Evolutionary conservation across 148 eudicot species (phyloP).

Genomic region (Vaccinium vitisidaea): DNA sequence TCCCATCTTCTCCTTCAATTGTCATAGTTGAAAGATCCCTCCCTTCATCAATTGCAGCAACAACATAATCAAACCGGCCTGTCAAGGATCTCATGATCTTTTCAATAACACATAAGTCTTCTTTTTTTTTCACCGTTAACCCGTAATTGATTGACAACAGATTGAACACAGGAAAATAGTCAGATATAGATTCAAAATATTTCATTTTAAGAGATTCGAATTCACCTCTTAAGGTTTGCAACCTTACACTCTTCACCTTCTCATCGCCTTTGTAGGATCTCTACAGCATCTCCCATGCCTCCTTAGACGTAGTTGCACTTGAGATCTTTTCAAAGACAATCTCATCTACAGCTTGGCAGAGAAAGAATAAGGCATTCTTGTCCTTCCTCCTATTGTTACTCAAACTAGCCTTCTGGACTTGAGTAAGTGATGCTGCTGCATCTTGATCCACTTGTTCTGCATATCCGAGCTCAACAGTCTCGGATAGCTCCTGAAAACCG

Average conservation of each 20-base stretch:
- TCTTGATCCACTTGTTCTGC: not conserved
- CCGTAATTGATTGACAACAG: constrained; percentile 12
- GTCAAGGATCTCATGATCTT: constrained; percentile 13
- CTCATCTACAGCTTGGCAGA: constrained; percentile 11
- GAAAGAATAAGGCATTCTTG: not conserved
- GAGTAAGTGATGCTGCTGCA: not conserved
- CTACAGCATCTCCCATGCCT: constrained; percentile 5
- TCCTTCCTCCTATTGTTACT: not conserved
- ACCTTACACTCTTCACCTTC: not conserved
- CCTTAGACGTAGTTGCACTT: constrained; percentile 5
- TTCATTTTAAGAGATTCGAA: constrained; percentile 19
- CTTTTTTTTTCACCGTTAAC: constrained; percentile 12
- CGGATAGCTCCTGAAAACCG: constrained; percentile 9
- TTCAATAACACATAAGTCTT: constrained; percentile 4
- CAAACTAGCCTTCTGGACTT: constrained; percentile 3
- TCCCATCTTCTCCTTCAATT: not conserved
- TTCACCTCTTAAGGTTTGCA: constrained; percentile 15
- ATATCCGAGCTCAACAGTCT: constrained; percentile 5
- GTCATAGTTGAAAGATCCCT: not conserved
- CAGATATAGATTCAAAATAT: constrained; percentile 7
- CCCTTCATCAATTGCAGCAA: constrained; percentile 17
- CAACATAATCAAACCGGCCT: not conserved
- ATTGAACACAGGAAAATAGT: constrained; percentile 13
- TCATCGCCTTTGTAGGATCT: not conserved
- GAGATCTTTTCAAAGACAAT: constrained; percentile 5